These are phyloP conservation scores for Ceratobasidium sp. DNA, from an alignment of 1,284 basidiomycete species.

Conservation along the genomic window DNA sequence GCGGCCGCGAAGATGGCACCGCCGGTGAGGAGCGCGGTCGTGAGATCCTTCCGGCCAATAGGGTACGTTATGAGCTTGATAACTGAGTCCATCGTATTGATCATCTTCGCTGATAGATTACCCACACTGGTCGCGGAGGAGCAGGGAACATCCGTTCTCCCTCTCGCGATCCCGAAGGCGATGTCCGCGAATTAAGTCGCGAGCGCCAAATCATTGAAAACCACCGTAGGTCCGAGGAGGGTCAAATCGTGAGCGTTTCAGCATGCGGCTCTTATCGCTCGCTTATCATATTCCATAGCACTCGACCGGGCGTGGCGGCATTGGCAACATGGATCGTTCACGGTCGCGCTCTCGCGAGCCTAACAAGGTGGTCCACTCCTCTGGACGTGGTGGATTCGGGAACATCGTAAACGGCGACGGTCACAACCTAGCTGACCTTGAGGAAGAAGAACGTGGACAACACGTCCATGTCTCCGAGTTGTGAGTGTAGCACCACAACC, in stretches of 20 bases:
- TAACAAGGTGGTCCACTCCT: constrained; percentile 45
- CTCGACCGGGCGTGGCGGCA: constrained; percentile 73
- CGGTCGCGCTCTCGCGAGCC: constrained; percentile 48
- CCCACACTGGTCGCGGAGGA: constrained; percentile 78
- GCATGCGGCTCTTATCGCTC: constrained; percentile 55
- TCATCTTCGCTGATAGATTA: constrained; percentile 56
- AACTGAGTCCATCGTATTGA: constrained; percentile 38
- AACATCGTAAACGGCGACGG: constrained; percentile 54
- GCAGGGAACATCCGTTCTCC: constrained; percentile 81
- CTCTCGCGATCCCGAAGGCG: constrained; percentile 63
- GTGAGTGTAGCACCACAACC: background rate
- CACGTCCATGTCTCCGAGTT: constrained; percentile 51
- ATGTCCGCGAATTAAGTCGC: constrained; percentile 53
- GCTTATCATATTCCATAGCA: constrained; percentile 53
- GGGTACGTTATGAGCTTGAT: constrained; percentile 18
- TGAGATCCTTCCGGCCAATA: constrained; percentile 53
- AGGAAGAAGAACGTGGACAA: constrained; percentile 62
- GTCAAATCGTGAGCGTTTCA: constrained; percentile 30
- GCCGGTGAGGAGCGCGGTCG: constrained; percentile 61
- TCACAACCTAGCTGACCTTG: constrained; percentile 50
- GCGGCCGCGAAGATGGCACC: constrained; percentile 57
- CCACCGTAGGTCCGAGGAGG: constrained; percentile 48
- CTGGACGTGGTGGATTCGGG: constrained; percentile 52
- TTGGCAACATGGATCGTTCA: constrained; percentile 65
- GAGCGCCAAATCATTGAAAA: constrained; percentile 62